Evolutionary conservation across 495 filamentous ascomycete species (phyloP).

Genomic region (Xylaria grammica): DNA sequence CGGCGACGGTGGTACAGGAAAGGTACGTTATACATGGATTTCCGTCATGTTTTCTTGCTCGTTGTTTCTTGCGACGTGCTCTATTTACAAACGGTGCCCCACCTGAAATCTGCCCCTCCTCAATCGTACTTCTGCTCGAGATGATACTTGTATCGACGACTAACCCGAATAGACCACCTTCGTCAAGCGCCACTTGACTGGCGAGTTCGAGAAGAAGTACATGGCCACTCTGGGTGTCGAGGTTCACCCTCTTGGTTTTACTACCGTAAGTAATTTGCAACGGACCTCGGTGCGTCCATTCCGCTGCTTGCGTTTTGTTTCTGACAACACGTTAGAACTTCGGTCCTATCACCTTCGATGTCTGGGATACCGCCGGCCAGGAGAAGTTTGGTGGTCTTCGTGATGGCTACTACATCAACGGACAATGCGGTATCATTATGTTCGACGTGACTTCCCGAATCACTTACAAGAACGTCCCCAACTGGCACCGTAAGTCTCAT

Average conservation of each 20-base stretch:
- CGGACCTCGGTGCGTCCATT: constrained; percentile 21
- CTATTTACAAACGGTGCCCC: constrained; percentile 28
- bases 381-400: constrained; percentile 99
- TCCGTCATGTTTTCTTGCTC: constrained; percentile 12
- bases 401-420: constrained; percentile 99
- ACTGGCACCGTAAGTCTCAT: constrained; percentile 94
- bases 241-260: constrained; percentile 94
- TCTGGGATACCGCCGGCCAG: constrained; percentile 99
- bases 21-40: constrained; percentile 68
- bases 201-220: constrained; percentile 99
- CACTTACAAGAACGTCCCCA: constrained; percentile 99
- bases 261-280: constrained; percentile 72
- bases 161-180: constrained; percentile 83
- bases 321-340: constrained; percentile 72
- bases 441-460: constrained; percentile 99
- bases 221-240: constrained; percentile 99
- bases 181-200: constrained; percentile 99
- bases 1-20: constrained; percentile 99
- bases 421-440: constrained; percentile 99
- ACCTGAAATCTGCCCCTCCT: constrained; percentile 35
- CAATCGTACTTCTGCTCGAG: constrained; percentile 4
- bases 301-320: constrained; percentile 21
- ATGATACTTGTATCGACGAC: constrained; percentile 31
- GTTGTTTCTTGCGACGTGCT: constrained; percentile 22
- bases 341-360: constrained; percentile 97